A percentile compares a stretch with the other conserved stretches of the same genome.
phyloP scores from a whole-genome alignment of 495 filamentous ascomycete genomes.

The Podospora bellae-mahoneyi region DNA sequence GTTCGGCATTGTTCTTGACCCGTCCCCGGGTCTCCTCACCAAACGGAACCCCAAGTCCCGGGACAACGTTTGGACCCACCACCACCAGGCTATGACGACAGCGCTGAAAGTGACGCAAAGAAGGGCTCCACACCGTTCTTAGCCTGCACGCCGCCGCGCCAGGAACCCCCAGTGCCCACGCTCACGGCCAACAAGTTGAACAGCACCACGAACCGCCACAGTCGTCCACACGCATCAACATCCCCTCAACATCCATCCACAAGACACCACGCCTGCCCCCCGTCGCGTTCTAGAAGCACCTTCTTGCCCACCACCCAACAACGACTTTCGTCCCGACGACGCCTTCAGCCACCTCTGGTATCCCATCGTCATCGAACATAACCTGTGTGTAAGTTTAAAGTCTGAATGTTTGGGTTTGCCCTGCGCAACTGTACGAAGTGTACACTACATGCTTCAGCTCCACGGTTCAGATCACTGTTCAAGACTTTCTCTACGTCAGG shows the following conservation, averaged over 20 bases:
- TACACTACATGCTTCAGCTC: neutral
- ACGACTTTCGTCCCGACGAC: neutral
- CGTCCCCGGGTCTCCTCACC: neutral
- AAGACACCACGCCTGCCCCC: neutral
- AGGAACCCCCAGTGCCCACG: neutral
- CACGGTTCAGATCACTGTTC: no score
- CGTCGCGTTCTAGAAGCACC: neutral
- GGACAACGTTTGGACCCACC: neutral
- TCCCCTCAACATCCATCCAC: neutral
- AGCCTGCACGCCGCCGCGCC: neutral
- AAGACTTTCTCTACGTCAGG: conserved; percentile 7
- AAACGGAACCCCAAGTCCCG: neutral
- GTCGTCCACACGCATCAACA: neutral
- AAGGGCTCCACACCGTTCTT: conserved; percentile 8
- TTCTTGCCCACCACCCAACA: no score
- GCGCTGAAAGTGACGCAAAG: conserved; percentile 14
- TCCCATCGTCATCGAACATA: neutral
- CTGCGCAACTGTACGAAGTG: no score
- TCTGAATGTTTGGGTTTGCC: neutral
- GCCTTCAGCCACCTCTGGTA: neutral
- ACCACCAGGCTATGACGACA: conserved; percentile 11
- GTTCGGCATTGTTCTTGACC: neutral
- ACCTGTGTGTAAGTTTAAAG: conserved; percentile 4
- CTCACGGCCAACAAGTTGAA: neutral
- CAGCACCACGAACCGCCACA: conserved; percentile 1